Evolutionary conservation across 345 rosid genomes (phyloP).

Genomic region (Eutrema yunnanense): DNA sequence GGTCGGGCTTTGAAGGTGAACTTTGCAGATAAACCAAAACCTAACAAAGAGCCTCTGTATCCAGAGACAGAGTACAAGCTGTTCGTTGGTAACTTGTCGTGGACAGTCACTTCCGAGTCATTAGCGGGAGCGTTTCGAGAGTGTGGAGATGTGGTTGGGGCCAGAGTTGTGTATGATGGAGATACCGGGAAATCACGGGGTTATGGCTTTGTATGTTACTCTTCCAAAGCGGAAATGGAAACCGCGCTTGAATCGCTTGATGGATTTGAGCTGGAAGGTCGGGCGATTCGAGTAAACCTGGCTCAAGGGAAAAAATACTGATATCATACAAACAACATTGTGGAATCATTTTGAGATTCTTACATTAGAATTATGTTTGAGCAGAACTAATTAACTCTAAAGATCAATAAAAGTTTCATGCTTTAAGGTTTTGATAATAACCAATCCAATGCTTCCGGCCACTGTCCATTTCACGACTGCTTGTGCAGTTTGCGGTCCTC

Average conservation of each 20-base stretch:
- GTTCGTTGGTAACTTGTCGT: conserved; percentile 78
- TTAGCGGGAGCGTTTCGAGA: conserved; percentile 62
- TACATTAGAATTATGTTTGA: neutral
- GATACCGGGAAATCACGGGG: conserved; percentile 81
- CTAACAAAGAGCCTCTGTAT: conserved; percentile 54
- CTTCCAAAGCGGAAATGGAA: conserved; percentile 69
- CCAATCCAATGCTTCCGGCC: neutral
- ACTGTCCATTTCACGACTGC: neutral
- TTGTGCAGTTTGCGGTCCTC: neutral
- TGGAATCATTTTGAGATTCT: neutral
- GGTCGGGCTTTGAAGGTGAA: conserved; percentile 73
- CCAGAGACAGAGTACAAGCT: conserved; percentile 84
- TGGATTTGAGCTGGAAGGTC: conserved; percentile 77
- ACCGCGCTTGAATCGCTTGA: conserved; percentile 64
- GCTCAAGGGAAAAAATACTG: conserved; percentile 60
- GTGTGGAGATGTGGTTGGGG: conserved; percentile 72
- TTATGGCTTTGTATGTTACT: conserved; percentile 74
- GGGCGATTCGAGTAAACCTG: conserved; percentile 59
- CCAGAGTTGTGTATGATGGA: conserved; percentile 83
- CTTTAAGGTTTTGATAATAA: neutral
- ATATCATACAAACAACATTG: conserved; percentile 7
- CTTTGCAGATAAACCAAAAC: conserved; percentile 63
- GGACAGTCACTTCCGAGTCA: conserved; percentile 77
- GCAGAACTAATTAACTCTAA: neutral
- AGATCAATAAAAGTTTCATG: neutral